Percentiles rank a stretch among this genome's conserved stretches.
Conservation (phyloP, 2,329 filamentous ascomycete species). For the Alternaria angustiovoidea region DNA sequence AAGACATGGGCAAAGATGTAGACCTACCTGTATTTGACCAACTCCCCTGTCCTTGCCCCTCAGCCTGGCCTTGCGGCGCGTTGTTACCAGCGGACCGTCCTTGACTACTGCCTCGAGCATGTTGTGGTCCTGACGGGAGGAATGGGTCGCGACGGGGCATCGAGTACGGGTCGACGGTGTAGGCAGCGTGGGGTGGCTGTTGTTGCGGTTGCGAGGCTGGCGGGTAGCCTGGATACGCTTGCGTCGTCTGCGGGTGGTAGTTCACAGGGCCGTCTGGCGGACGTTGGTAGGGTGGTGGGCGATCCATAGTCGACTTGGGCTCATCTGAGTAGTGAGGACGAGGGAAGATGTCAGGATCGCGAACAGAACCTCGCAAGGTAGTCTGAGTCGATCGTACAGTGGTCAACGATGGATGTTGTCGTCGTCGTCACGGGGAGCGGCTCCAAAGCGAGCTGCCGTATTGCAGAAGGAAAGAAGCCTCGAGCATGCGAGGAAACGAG, state of each 20-base stretch:
- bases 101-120: conserved; percentile 53
- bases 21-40: conserved; percentile 52
- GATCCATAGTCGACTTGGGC: conserved; percentile 45
- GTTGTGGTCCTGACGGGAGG: conserved; percentile 48
- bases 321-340: conserved; percentile 20
- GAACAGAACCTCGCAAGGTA: not conserved
- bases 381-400: not conserved
- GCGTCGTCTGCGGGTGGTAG: conserved; percentile 52
- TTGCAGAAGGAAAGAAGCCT: conserved; percentile 11
- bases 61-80: conserved; percentile 34
- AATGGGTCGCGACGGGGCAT: conserved; percentile 58
- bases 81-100: conserved; percentile 45
- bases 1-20: conserved; percentile 11
- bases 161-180: conserved; percentile 56
- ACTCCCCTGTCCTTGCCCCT: conserved; percentile 44
- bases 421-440: not conserved
- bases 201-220: conserved; percentile 39
- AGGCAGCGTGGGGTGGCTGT: conserved; percentile 55
- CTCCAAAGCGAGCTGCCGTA: not conserved
- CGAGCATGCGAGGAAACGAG: conserved; percentile 29
- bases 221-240: conserved; percentile 46
- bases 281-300: conserved; percentile 50
- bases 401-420: not conserved
- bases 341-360: not conserved
- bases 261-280: conserved; percentile 55